A percentile compares a stretch with the other conserved stretches of the same genome.
phyloP scores from a whole-genome alignment of 2,329 filamentous ascomycete genomes.

The Coleophoma crateriformis region DNA sequence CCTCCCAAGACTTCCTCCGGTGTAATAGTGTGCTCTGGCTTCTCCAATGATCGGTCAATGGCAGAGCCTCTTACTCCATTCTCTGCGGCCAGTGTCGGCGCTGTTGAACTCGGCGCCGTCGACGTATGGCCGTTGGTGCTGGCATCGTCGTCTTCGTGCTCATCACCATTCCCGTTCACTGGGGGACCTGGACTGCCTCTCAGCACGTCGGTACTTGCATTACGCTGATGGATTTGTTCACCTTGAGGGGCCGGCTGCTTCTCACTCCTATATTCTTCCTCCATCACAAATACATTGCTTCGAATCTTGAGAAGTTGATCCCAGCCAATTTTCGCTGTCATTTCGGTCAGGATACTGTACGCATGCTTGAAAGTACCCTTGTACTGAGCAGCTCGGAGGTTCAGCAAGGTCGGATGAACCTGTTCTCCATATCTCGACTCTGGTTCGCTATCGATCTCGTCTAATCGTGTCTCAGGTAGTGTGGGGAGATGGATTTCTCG shows the following conservation, averaged over 20 bases:
- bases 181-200: slow-evolving; percentile 61
- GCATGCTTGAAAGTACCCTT: slow-evolving; percentile 95
- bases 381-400: slow-evolving; percentile 82
- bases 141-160: slow-evolving; percentile 24
- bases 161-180: slow-evolving; percentile 33
- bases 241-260: slow-evolving; percentile 54
- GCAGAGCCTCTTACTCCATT: slow-evolving; percentile 15
- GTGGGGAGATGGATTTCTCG: slow-evolving; percentile 83
- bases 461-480: slow-evolving; percentile 80
- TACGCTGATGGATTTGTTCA: slow-evolving; percentile 49
- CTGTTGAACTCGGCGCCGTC: slow-evolving; percentile 12
- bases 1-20: slow-evolving; percentile 74
- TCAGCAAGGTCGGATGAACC: slow-evolving; percentile 80
- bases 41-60: slow-evolving; percentile 53
- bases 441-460: slow-evolving; percentile 92
- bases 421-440: slow-evolving; percentile 76
- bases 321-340: slow-evolving; percentile 96
- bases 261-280: slow-evolving; percentile 94
- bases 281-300: slow-evolving; percentile 98
- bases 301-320: slow-evolving; percentile 91
- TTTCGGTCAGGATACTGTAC: slow-evolving; percentile 89
- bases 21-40: slow-evolving; percentile 72
- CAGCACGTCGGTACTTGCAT: slow-evolving; percentile 74
- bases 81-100: slow-evolving; percentile 16
- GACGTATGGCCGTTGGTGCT: slow-evolving; percentile 23